phyloP scores from a whole-genome alignment of 768 basidiomycete genomes.

The Megacollybia marginata region DNA sequence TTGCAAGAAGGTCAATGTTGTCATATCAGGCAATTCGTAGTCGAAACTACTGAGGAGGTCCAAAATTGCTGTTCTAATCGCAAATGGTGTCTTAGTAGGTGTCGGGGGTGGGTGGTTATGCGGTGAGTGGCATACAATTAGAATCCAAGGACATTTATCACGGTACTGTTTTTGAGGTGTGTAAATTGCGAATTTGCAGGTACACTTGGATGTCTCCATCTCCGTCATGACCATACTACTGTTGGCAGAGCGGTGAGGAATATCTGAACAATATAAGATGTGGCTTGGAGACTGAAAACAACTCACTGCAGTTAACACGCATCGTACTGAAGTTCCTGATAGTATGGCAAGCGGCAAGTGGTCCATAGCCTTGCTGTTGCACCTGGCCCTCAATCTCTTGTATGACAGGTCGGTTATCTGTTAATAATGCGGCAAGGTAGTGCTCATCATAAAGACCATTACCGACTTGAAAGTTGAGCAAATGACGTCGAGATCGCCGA shows the following conservation, averaged over 20 bases:
- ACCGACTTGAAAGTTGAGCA: background rate
- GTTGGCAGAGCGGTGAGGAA: background rate
- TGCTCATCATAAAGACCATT: background rate
- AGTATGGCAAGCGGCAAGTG: background rate
- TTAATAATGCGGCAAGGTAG: background rate
- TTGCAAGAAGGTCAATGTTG: background rate
- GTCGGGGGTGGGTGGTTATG: background rate
- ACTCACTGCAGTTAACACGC: background rate
- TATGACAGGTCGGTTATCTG: background rate
- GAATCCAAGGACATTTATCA: background rate
- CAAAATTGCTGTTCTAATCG: background rate
- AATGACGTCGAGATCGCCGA: background rate
- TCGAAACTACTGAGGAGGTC: background rate
- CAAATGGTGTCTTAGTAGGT: background rate
- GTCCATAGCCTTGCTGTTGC: background rate
- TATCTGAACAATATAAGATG: background rate
- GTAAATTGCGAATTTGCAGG: background rate
- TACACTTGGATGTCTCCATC: background rate
- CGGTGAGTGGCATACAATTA: background rate
- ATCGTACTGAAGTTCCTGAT: background rate
- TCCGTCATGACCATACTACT: background rate
- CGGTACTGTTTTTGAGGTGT: background rate
- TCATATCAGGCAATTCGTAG: background rate
- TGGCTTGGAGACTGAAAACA: background rate
- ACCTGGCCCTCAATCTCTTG: background rate